These are phyloP conservation scores for Podaxis sp. DNA, from an alignment of 768 basidiomycete genomes.

Conservation along the genomic window DNA sequence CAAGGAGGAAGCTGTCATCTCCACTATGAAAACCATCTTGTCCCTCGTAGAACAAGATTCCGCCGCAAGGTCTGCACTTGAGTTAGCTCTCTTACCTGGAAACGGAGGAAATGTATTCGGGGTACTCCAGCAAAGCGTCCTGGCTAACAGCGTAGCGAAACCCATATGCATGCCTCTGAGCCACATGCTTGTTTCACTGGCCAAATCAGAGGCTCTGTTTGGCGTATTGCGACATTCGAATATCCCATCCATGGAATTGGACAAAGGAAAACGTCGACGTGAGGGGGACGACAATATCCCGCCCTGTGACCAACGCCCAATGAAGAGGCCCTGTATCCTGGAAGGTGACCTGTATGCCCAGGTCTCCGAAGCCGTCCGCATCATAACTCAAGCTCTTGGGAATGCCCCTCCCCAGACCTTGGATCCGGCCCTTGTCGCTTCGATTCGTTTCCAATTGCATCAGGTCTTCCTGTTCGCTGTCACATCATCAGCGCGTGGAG, in stretches of 20 bases:
- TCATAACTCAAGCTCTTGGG: slow-evolving; percentile 47
- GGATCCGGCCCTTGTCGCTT: slow-evolving; percentile 57
- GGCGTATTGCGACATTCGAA: slow-evolving; percentile 60
- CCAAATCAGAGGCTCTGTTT: slow-evolving; percentile 63
- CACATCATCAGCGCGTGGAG: slow-evolving; percentile 56
- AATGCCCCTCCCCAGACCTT: slow-evolving; percentile 38
- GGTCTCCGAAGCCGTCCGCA: slow-evolving; percentile 55
- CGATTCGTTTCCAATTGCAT: slow-evolving; percentile 68
- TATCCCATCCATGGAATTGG: slow-evolving; percentile 55
- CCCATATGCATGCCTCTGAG: slow-evolving; percentile 53
- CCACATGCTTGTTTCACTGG: slow-evolving; percentile 58
- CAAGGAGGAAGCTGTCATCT: slow-evolving; percentile 55
- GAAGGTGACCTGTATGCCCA: slow-evolving; percentile 49
- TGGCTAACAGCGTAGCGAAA: slow-evolving; percentile 44
- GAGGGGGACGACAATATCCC: slow-evolving; percentile 38
- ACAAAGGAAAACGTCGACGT: slow-evolving; percentile 75
- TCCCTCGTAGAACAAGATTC: slow-evolving; percentile 52
- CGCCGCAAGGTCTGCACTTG: slow-evolving; percentile 50
- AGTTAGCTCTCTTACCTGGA: slow-evolving; percentile 45
- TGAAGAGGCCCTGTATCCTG: slow-evolving; percentile 43
- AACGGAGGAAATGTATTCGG: slow-evolving; percentile 48
- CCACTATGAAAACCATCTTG: slow-evolving; percentile 63
- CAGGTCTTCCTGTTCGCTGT: slow-evolving; percentile 77
- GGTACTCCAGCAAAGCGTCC: slow-evolving; percentile 46
- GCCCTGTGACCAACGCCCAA: slow-evolving; percentile 20